Percentiles rank a stretch among this genome's conserved stretches.
Evolutionary conservation across 768 basidiomycete genomes (phyloP).

Genomic region (Lactifluus pinguis): DNA sequence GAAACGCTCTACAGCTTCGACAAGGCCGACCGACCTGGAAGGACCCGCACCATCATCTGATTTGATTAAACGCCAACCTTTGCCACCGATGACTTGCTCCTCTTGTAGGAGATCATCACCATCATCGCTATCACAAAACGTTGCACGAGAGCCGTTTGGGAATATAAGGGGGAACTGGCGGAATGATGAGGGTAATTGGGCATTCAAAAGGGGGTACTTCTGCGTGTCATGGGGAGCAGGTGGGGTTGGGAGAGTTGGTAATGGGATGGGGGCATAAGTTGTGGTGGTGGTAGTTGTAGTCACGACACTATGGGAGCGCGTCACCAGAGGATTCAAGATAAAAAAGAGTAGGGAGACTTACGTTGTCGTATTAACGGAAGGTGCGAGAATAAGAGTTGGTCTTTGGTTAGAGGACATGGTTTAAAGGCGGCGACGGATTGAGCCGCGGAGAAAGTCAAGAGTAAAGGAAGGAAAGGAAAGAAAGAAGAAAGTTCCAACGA

Average conservation of each 20-base stretch:
- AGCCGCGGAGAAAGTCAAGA: constrained; percentile 20
- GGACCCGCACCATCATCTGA: constrained; percentile 49
- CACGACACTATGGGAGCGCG: constrained; percentile 48
- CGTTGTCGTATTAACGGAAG: constrained; percentile 82
- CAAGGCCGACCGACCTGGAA: constrained; percentile 49
- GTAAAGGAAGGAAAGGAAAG: background rate
- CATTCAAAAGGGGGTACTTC: constrained; percentile 68
- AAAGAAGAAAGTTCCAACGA: background rate
- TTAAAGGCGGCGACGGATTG: constrained; percentile 22
- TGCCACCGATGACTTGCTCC: constrained; percentile 52
- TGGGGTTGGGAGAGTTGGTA: constrained; percentile 66
- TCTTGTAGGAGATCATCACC: constrained; percentile 64
- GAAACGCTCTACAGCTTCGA: constrained; percentile 78
- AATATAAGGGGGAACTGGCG: constrained; percentile 72
- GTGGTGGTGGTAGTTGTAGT: constrained; percentile 91
- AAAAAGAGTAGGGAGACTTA: constrained; percentile 31
- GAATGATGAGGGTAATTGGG: constrained; percentile 61
- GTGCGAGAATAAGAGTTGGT: constrained; percentile 63
- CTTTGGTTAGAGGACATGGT: constrained; percentile 56
- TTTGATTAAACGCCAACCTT: constrained; percentile 69
- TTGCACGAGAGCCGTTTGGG: constrained; percentile 72
- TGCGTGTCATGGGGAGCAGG: constrained; percentile 69
- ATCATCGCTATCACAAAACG: constrained; percentile 59
- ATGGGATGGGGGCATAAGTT: constrained; percentile 77
- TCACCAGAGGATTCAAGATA: background rate